These are phyloP conservation scores for Gossypium raimondii DNA, from an alignment of 345 rosid species.

Conservation along the genomic window DNA sequence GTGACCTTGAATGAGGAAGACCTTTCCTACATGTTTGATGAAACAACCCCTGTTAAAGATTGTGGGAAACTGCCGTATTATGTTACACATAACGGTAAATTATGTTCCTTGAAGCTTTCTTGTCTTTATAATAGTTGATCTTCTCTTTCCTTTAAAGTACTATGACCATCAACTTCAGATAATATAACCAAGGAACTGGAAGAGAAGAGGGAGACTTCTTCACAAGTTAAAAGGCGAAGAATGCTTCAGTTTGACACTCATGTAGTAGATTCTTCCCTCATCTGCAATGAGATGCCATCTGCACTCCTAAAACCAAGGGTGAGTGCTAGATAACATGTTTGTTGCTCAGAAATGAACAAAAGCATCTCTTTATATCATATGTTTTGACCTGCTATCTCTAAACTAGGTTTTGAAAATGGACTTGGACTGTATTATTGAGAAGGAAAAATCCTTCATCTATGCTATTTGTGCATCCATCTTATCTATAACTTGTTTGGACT, in stretches of 20 bases:
- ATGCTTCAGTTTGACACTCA: conserved; percentile 78
- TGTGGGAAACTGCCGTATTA: conserved; percentile 66
- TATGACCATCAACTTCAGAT: conserved; percentile 31
- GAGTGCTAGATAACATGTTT: conserved; percentile 19
- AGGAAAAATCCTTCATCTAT: neutral
- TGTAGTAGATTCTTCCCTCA: conserved; percentile 39
- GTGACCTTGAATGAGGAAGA: conserved; percentile 69
- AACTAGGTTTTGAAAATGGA: neutral
- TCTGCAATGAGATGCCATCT: conserved; percentile 59
- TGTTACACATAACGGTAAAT: conserved; percentile 40
- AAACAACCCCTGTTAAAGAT: conserved; percentile 78
- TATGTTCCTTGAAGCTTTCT: conserved; percentile 2
- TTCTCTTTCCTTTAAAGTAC: conserved; percentile 16
- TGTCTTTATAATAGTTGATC: conserved; percentile 4
- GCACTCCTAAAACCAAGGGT: conserved; percentile 70
- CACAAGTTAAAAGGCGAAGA: conserved; percentile 78
- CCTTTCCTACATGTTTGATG: conserved; percentile 75
- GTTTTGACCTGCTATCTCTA: neutral
- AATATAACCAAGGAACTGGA: conserved; percentile 43
- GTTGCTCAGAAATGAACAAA: neutral
- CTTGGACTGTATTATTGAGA: neutral
- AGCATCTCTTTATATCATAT: neutral
- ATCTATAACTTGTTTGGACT: neutral
- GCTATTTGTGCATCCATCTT: neutral
- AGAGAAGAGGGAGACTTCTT: conserved; percentile 37